Conservation (phyloP, 208 protist species). For the Angomonas deanei region DNA sequence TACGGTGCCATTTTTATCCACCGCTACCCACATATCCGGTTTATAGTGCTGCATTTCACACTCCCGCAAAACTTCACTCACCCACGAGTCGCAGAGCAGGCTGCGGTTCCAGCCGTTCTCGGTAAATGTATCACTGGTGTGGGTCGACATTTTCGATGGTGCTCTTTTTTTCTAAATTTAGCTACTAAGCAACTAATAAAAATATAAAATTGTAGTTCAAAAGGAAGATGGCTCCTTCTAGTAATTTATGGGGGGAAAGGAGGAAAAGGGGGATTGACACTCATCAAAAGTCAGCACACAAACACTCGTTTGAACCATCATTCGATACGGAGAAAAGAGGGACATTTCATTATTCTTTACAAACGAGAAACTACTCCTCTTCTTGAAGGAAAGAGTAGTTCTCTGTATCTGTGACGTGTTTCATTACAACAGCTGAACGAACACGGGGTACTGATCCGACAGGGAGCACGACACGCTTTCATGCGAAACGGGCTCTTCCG, state of each 20-base stretch:
- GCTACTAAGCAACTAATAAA: not conserved
- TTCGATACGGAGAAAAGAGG: too few relatives aligned
- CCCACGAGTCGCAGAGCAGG: not conserved
- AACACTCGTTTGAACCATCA: too few relatives aligned
- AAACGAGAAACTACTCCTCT: not conserved
- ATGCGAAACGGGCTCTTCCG: not conserved
- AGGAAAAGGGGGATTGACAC: too few relatives aligned
- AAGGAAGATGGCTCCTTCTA: too few relatives aligned
- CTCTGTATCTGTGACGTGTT: not conserved
- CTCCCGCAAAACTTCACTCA: slow-evolving; percentile 9
- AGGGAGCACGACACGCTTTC: slow-evolving; percentile 28
- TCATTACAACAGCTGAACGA: slow-evolving; percentile 43
- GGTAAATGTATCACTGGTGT: not conserved
- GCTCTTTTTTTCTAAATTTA: too few relatives aligned
- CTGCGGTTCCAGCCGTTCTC: not conserved
- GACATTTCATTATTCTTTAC: not conserved
- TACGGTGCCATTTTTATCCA: not conserved
- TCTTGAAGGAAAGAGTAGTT: too few relatives aligned
- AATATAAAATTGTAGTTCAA: too few relatives aligned
- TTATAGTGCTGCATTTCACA: slow-evolving; percentile 17
- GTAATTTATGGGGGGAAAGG: too few relatives aligned
- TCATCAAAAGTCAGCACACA: too few relatives aligned
- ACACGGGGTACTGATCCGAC: slow-evolving; percentile 69
- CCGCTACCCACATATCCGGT: slow-evolving; percentile 13
- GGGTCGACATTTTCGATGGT: not conserved